Percentiles rank a stretch among this genome's conserved stretches.
Conservation (phyloP, 2,329 filamentous ascomycete species). For the Elsinoe batatas region DNA sequence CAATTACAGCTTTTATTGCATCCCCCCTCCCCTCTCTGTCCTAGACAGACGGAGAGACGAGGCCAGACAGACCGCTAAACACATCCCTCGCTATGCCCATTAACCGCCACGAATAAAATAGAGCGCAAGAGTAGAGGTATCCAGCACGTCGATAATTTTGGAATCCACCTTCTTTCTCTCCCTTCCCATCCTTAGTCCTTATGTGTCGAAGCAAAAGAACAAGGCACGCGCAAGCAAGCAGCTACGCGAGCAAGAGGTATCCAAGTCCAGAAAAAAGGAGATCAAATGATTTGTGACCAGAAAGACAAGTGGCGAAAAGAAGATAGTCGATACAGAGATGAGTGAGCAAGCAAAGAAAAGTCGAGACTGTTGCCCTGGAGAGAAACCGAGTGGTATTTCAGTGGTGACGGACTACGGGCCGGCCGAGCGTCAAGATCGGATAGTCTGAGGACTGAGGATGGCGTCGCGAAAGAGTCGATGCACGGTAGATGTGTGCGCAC, state of each 20-base stretch:
- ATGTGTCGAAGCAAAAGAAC: not conserved
- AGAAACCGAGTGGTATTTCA: not conserved
- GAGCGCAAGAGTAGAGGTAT: not conserved
- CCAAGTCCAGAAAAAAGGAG: not conserved
- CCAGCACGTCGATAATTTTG: not conserved
- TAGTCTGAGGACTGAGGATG: not conserved
- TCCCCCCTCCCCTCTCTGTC: not conserved
- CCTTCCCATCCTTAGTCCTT: not conserved
- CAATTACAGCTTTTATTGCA: constrained; percentile 4
- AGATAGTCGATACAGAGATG: constrained; percentile 7
- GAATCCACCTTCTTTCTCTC: no score
- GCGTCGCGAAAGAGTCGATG: not conserved
- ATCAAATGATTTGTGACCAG: not conserved
- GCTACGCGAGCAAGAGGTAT: constrained; percentile 4
- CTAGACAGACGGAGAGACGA: no score
- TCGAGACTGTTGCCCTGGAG: constrained; percentile 1
- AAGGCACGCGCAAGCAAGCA: not conserved
- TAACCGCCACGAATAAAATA: not conserved
- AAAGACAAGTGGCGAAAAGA: constrained; percentile 9
- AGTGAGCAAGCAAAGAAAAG: not conserved
- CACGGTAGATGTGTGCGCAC: not conserved
- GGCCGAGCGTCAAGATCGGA: constrained; percentile 8
- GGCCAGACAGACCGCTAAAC: not conserved
- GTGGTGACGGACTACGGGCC: constrained; percentile 8
- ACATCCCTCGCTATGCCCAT: constrained; percentile 8